Evolutionary conservation across 2,329 filamentous ascomycete species (phyloP).

Genomic region (Sarocladiaceae sp.): DNA sequence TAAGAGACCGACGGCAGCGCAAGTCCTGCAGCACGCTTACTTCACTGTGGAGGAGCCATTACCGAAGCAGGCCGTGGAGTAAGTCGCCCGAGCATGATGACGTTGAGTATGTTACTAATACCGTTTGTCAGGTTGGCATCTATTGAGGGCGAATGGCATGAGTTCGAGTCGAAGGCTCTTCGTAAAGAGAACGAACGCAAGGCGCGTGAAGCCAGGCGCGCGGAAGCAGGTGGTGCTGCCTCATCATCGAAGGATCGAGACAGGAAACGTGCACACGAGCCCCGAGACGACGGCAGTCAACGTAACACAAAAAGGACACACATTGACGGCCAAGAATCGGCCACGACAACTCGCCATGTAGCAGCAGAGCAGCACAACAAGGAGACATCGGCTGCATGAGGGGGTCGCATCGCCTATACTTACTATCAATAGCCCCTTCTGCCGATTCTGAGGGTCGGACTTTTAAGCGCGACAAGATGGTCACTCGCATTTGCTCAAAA

Average conservation of each 20-base stretch:
- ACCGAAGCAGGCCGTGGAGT: constrained; percentile 75
- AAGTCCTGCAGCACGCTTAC: constrained; percentile 82
- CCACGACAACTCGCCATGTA: background rate
- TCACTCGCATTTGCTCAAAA: no score
- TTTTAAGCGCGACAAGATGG: no score
- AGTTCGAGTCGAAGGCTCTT: constrained; percentile 94
- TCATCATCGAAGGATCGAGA: constrained; percentile 22
- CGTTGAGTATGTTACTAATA: constrained; percentile 21
- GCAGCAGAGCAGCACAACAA: background rate
- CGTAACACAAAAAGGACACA: constrained; percentile 28
- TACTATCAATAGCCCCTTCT: no score
- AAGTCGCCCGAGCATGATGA: constrained; percentile 31
- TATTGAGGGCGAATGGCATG: constrained; percentile 94
- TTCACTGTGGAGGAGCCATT: constrained; percentile 76
- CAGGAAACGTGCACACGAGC: constrained; percentile 33
- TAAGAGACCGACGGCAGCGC: constrained; percentile 73
- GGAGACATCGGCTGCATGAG: background rate
- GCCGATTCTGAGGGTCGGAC: no score
- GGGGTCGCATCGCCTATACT: no score
- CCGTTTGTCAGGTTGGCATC: constrained; percentile 54
- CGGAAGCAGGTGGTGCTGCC: constrained; percentile 19
- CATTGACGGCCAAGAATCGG: constrained; percentile 14
- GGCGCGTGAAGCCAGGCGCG: constrained; percentile 45
- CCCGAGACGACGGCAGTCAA: constrained; percentile 15
- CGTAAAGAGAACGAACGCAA: constrained; percentile 79